Evolutionary conservation across 176 grass and related monocot species (phyloP), one percentile per base, ranked within the genome.

Genomic region (Oryza brachyantha): DNA sequence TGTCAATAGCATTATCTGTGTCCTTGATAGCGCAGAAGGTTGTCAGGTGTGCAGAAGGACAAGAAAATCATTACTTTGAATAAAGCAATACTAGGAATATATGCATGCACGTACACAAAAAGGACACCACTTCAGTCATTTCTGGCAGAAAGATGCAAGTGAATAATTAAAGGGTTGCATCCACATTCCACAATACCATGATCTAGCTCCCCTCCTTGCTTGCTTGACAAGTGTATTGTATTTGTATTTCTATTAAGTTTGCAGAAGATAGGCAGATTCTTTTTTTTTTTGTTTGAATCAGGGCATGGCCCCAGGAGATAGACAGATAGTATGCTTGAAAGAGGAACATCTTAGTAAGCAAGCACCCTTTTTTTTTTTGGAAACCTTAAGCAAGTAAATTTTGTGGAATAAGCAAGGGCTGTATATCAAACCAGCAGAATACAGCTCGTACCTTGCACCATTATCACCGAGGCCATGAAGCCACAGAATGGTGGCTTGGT

Each of bases 381-480:
- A n/a, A n/a, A n/a, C n/a, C n/a, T 34, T 13, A 62, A 60, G 16
- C 22, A 37, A 29, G 24, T 11, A 48, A 29, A 39, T 5, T 61
- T 79, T 62, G 54, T 45, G 54, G 42, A 68, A 68, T 16, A 61
- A 68, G 45, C 27, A 70, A 8, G 34, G 5, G 1, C 3, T 62
- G 28, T 61, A 29, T 25, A 13, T 46, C 39, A 82, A 42, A 42
- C 21, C 29, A 66, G 79, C 13, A 64, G 34, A 25, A 73, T 22
- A 38, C 38, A 43, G 41, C 0, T 29, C 32, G 21, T 84, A 95
- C 93, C 93, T 90, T 75, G 84, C 87, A 80, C 93, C 93, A 85
- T 90, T 96, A 77, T 96, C 93, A 79, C 93, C 90, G 62, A 96
- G 60, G 50, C 90, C 93, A 81, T 96, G 93, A 75, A 96, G 93